These are phyloP conservation scores for Moringa oleifera DNA, from an alignment of 345 rosid species.

Conservation along the genomic window DNA sequence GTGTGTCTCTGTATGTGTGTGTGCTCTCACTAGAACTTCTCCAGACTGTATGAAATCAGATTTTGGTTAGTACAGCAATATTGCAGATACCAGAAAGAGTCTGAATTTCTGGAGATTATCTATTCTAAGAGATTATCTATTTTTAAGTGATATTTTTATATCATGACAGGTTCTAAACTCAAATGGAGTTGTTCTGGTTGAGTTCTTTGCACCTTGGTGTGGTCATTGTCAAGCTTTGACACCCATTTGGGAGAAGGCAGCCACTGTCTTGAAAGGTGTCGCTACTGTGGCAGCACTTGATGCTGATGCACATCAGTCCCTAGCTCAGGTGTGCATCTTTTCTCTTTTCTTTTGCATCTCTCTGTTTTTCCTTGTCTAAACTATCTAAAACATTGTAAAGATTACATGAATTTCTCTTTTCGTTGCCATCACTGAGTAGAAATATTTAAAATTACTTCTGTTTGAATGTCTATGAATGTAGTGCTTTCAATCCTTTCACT, in stretches of 20 bases:
- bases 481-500: too few relatives aligned
- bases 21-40: background rate
- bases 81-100: background rate
- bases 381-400: background rate
- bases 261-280: conserved; percentile 72
- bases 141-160: background rate
- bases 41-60: background rate
- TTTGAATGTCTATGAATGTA: too few relatives aligned
- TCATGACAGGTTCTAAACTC: conserved; percentile 70
- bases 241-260: conserved; percentile 96
- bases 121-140: background rate
- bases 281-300: conserved; percentile 94
- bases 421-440: background rate
- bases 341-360: background rate
- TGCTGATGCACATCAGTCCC: conserved; percentile 91
- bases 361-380: too few relatives aligned
- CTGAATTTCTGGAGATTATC: too few relatives aligned
- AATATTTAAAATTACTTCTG: too few relatives aligned
- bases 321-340: conserved; percentile 71
- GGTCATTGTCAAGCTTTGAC: conserved; percentile 93
- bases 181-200: conserved; percentile 82
- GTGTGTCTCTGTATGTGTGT: too few relatives aligned
- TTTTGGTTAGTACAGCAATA: background rate
- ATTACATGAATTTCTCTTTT: background rate
- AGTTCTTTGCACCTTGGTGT: conserved; percentile 99